Base-by-base conservation (phyloP, 83 land plant genomes). In the Larix sibirica region DNA sequence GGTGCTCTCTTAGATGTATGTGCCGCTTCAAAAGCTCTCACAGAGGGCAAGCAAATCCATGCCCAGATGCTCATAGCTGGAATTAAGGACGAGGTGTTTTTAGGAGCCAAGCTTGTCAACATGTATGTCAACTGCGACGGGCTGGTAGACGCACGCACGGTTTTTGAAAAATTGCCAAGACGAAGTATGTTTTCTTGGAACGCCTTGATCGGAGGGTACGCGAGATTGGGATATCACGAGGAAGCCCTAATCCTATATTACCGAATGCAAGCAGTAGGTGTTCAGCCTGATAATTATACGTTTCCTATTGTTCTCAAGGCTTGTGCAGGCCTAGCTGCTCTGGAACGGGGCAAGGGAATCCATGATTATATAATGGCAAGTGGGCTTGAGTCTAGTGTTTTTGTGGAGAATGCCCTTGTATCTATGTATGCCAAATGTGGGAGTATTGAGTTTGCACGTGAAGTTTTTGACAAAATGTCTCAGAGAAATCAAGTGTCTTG, bases 121-220 rank as follows among this genome's bases (percentile, higher is more conserved):
- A 89, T 89, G 91, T 92, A 92, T 82, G 91, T 87, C 10, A 92
- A 88, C 42, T 89, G 91, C 73, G 90, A 84, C 0, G 73, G 66
- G 14, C 61, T 92, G n/a, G 9, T 14, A 24, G 73, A 89, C 82
- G 60, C 85, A 24, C 89, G 82, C 71, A 78, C 20, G 3, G 75
- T 31, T 68, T 77, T 91, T 64, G 18, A 56, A 83, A 62, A 83
- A 42, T 26, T 87, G 10, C 83, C 84, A 0, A 62, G 24, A 38
- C 91, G 85, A 18, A 89, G 91, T 63, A 28, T 90, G 4, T 93
- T 91, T 70, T 84, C 89, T 64, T 94, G 91, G 86, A 79, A 81
- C 63, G 62, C 91, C 61, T 74, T 94, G 76, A 82, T 94, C 56
- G 64, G 68, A 40, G 83, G 80, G 38, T 73, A 82, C 80, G 79